Percentiles rank a stretch among this genome's conserved stretches.
These are phyloP conservation scores for Aurifilum marmelostoma DNA, from an alignment of 2,329 filamentous ascomycete genomes.

Conservation along the genomic window DNA sequence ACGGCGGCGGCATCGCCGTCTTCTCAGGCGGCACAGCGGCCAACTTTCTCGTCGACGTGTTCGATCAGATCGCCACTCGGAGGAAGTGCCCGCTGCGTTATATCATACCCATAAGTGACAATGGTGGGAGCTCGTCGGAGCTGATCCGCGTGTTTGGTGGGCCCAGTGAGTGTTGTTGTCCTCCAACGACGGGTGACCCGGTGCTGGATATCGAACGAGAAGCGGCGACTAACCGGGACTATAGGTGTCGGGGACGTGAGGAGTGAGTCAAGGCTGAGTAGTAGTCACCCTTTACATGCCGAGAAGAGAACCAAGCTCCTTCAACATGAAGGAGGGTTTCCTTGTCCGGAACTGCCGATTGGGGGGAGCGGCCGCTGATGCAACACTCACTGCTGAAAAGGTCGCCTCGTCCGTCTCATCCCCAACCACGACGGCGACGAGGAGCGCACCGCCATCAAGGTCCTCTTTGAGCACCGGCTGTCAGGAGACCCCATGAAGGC, in stretches of 20 bases:
- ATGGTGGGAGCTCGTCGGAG: conserved; percentile 92
- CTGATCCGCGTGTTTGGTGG: conserved; percentile 93
- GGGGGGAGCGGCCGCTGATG: conserved; percentile 13
- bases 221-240: conserved; percentile 16
- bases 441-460: conserved; percentile 75
- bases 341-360: background rate
- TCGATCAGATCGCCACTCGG: conserved; percentile 66
- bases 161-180: conserved; percentile 62
- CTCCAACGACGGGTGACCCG: background rate
- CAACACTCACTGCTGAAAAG: conserved; percentile 47
- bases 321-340: too few relatives aligned
- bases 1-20: conserved; percentile 67
- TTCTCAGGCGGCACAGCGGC: conserved; percentile 95
- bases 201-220: background rate
- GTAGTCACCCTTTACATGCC: too few relatives aligned
- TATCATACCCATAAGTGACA: conserved; percentile 94
- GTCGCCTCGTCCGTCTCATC: conserved; percentile 87
- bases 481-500: conserved; percentile 64
- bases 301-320: too few relatives aligned
- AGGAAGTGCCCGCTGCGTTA: conserved; percentile 75
- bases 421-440: conserved; percentile 64
- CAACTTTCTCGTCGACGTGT: conserved; percentile 91
- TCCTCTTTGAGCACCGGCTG: conserved; percentile 86
- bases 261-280: conserved; percentile 14
- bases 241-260: conserved; percentile 68